Percentiles rank a stretch among this genome's conserved stretches.
Evolutionary conservation across 306 rosid species (phyloP).

Genomic region (Erythrophleum fordii): DNA sequence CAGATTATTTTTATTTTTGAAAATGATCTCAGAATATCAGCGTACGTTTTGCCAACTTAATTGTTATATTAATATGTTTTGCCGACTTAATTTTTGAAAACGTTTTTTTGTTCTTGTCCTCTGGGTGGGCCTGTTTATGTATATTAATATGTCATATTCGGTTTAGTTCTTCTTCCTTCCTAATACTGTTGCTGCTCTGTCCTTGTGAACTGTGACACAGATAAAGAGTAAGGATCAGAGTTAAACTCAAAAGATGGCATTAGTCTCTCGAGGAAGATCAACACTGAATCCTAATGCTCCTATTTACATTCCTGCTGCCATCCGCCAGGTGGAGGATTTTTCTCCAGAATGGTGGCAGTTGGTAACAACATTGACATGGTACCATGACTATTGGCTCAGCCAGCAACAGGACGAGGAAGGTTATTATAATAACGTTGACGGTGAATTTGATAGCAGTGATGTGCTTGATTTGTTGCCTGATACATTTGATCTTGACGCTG

Average conservation of each 20-base stretch:
- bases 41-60: neutral
- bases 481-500: constrained; percentile 71
- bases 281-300: constrained; percentile 89
- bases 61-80: no score
- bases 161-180: neutral
- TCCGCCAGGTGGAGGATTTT: constrained; percentile 89
- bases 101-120: neutral
- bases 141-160: neutral
- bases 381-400: constrained; percentile 84
- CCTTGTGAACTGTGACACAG: constrained; percentile 31
- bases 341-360: constrained; percentile 98
- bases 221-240: constrained; percentile 31
- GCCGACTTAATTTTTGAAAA: no score
- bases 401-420: constrained; percentile 68
- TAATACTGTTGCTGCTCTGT: constrained; percentile 26
- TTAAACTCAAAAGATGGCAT: constrained; percentile 57
- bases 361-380: constrained; percentile 85
- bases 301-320: constrained; percentile 81
- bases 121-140: neutral
- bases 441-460: constrained; percentile 44
- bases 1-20: neutral
- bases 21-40: neutral
- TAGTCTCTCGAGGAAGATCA: constrained; percentile 75
- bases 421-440: constrained; percentile 45
- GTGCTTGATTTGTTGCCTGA: constrained; percentile 70